A percentile compares a stretch with the other conserved stretches of the same genome.
Conservation (phyloP, 2,329 filamentous ascomycete species). For the Nemania sp. region DNA sequence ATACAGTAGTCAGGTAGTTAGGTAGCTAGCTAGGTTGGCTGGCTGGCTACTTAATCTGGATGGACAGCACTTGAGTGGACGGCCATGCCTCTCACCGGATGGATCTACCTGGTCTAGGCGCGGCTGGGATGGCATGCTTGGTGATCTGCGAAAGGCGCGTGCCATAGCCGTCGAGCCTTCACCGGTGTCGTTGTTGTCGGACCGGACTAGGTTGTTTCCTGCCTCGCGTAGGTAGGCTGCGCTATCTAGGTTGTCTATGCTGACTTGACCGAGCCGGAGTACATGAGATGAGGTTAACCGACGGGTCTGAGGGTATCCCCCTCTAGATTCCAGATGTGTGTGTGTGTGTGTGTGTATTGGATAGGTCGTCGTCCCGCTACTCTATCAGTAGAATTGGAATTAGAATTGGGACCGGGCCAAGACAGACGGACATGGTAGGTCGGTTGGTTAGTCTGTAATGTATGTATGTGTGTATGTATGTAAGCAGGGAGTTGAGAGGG, state of each 20-base stretch:
- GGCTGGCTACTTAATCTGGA: too few relatives aligned
- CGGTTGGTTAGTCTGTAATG: not conserved
- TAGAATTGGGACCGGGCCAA: not conserved
- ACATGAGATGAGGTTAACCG: not conserved
- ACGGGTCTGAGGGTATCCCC: not conserved
- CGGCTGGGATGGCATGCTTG: not conserved
- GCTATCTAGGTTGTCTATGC: not conserved
- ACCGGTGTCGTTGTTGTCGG: constrained; percentile 7
- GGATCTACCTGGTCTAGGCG: not conserved
- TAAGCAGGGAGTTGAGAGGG: too few relatives aligned
- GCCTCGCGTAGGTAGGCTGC: not conserved
- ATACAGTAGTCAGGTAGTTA: too few relatives aligned
- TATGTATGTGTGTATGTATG: too few relatives aligned
- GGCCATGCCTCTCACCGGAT: too few relatives aligned
- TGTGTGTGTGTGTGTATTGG: not conserved
- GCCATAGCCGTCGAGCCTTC: not conserved
- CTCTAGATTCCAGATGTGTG: too few relatives aligned
- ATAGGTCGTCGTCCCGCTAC: not conserved
- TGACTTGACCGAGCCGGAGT: not conserved
- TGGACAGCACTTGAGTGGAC: too few relatives aligned
- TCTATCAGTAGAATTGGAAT: too few relatives aligned
- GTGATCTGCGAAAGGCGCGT: not conserved
- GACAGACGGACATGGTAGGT: not conserved
- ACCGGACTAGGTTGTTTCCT: too few relatives aligned
- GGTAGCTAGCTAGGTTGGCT: too few relatives aligned